A percentile compares a stretch with the other conserved stretches of the same genome.
These are phyloP conservation scores for Beauveria asiatica DNA, from an alignment of 2,329 filamentous ascomycete genomes.

Conservation along the genomic window DNA sequence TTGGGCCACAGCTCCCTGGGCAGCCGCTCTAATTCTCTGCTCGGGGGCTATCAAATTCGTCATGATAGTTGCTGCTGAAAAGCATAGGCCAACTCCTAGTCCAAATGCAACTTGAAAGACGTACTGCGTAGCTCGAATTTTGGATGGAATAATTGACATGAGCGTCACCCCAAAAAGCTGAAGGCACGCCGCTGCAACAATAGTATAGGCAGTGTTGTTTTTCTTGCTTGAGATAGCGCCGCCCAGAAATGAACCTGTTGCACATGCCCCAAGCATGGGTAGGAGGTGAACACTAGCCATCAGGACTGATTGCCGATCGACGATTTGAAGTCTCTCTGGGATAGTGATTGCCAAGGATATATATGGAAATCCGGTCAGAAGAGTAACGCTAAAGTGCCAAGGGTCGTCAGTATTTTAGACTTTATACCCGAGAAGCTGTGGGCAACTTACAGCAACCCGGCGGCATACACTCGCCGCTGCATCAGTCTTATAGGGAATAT, in stretches of 20 bases:
- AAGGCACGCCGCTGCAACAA: constrained; percentile 40
- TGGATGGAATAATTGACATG: constrained; percentile 34
- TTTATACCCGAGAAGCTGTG: no score
- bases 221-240: constrained; percentile 44
- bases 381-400: constrained; percentile 34
- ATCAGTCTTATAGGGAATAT: constrained; percentile 46
- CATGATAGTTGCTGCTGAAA: constrained; percentile 49
- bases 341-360: constrained; percentile 50
- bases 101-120: constrained; percentile 49
- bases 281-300: constrained; percentile 49
- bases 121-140: constrained; percentile 35
- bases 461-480: constrained; percentile 39
- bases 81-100: constrained; percentile 49
- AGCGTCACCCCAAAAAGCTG: constrained; percentile 45
- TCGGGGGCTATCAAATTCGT: constrained; percentile 43
- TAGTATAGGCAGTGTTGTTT: constrained; percentile 45
- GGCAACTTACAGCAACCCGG: constrained; percentile 38
- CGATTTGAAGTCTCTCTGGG: constrained; percentile 52
- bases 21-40: constrained; percentile 43
- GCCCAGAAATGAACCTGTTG: constrained; percentile 46
- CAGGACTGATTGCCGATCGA: constrained; percentile 43
- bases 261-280: constrained; percentile 48
- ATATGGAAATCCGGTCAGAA: constrained; percentile 50
- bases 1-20: constrained; percentile 52
- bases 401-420: constrained; percentile 13